A percentile compares a stretch with the other conserved stretches of the same genome.
These are phyloP conservation scores for Acorus calamus DNA, from an alignment of 106 monocot genomes.

Conservation along the genomic window DNA sequence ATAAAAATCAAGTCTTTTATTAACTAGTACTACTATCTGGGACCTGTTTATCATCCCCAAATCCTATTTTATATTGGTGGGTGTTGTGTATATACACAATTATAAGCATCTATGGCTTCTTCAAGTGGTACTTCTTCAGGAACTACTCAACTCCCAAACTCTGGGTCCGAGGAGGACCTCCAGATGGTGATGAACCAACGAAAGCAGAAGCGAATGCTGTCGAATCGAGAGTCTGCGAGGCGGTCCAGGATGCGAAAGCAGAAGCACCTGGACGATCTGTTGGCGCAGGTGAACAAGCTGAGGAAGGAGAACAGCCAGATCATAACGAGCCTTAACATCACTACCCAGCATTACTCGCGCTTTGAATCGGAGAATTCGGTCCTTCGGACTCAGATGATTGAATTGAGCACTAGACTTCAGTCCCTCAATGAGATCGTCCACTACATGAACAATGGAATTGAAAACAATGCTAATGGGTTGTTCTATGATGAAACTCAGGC, in stretches of 20 bases:
- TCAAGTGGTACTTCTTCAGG: constrained; percentile 32
- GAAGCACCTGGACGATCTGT: constrained; percentile 66
- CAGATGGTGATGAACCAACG: constrained; percentile 24
- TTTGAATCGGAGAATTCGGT: constrained; percentile 50
- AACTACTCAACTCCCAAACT: constrained; percentile 8
- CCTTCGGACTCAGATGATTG: constrained; percentile 41
- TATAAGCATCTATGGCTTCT: constrained; percentile 12
- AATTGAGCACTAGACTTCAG: constrained; percentile 40
- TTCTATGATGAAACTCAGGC: background rate
- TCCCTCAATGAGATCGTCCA: constrained; percentile 40
- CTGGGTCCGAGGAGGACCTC: constrained; percentile 19
- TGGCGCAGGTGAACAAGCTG: constrained; percentile 27
- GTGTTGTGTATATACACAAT: background rate
- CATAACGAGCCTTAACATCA: constrained; percentile 17
- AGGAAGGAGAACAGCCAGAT: constrained; percentile 40
- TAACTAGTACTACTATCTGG: too few species aligned
- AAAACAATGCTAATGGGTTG: background rate
- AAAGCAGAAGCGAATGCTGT: constrained; percentile 55
- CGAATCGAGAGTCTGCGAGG: constrained; percentile 74
- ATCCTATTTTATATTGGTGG: too few species aligned
- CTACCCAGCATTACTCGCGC: constrained; percentile 27
- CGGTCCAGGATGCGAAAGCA: constrained; percentile 71
- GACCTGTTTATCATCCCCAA: too few species aligned
- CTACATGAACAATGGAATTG: constrained; percentile 13
- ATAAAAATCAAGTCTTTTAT: too few species aligned